Evolutionary conservation across 2,329 filamentous ascomycete genomes (phyloP), one percentile per base, ranked within the genome.

Genomic region (Nigrospora sphaerica): DNA sequence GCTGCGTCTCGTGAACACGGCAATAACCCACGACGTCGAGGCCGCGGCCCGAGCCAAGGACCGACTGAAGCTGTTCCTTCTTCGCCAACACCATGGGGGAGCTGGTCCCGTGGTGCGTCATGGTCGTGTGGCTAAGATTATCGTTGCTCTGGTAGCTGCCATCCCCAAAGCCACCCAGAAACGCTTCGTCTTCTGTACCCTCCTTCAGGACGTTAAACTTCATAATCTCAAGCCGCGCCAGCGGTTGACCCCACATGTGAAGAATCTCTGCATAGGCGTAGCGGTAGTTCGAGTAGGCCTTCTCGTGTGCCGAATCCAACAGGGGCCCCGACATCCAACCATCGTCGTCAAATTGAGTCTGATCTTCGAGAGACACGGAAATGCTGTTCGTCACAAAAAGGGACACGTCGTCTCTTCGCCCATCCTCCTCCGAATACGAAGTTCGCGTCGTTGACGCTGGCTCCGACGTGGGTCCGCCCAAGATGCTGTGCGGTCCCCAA

Each of bases 241-340:
- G 64, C 0, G 80, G 80, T 46, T 81, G 74, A 2, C 73, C 70
- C 83, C 83, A 86, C 64, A 80, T 77, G 52, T 82, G 81, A 4
- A 86, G 70, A 63, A 86, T 74, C 61, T 85, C 80, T n/a, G 82
- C 81, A 54, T 86, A 86, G 1, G 76, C 73, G 49, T 79, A 77
- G 33, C 83, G 77, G 56, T 85, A 86, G 54, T 69, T 71, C n/a
- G 74, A 71, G 52, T 81, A 81, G 17, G 75, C 60, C 4, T 68
- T 60, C 6, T 66, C 61, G n/a, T 70, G 71, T 31, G 59, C 68
- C 5, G 73, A 66, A 38, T 82, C 75, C 14, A 86, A 68, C 3
- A 86, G 63, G 4, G 82, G 75, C 3, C 74, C 71, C 17, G 69
- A 73, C 57, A 85, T 71, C 71, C 80, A 84, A 12, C 81, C 81